A percentile compares a stretch with the other conserved stretches of the same genome.
Evolutionary conservation across 495 filamentous ascomycete species (phyloP).

Genomic region (Aspergillus heteromorphus): DNA sequence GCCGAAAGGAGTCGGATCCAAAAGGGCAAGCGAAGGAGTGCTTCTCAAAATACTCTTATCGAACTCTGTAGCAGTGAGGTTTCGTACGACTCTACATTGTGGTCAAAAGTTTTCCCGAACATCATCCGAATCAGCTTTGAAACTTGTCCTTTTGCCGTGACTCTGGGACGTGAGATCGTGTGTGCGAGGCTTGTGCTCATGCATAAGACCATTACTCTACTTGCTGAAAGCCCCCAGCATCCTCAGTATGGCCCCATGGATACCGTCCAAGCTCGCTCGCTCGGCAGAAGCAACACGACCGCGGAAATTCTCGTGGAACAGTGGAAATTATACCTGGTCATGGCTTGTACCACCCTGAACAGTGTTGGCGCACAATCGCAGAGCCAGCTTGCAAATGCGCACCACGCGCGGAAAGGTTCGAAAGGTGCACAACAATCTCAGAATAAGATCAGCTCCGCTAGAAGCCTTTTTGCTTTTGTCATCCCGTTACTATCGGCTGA

Average conservation of each 20-base stretch:
- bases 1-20: conserved; percentile 90
- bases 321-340: conserved; percentile 97
- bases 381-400: conserved; percentile 53
- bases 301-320: conserved; percentile 90
- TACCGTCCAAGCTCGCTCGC: conserved; percentile 32
- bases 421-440: conserved; percentile 61
- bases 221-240: conserved; percentile 68
- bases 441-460: conserved; percentile 83
- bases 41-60: conserved; percentile 77
- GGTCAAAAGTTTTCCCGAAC: conserved; percentile 97
- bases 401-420: conserved; percentile 80
- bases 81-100: conserved; percentile 88
- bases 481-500: conserved; percentile 79
- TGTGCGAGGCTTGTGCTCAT: conserved; percentile 89
- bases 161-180: conserved; percentile 81
- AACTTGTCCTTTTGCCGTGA: conserved; percentile 83
- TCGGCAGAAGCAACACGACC: conserved; percentile 62
- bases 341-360: conserved; percentile 92
- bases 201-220: conserved; percentile 70
- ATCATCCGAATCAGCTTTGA: conserved; percentile 88
- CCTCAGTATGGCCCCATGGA: conserved; percentile 57
- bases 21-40: conserved; percentile 79
- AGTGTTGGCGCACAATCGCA: conserved; percentile 68
- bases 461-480: conserved; percentile 81
- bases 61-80: conserved; percentile 95